Base-by-base conservation (phyloP, 441 rosid genomes). In the Adansonia grandidieri region DNA sequence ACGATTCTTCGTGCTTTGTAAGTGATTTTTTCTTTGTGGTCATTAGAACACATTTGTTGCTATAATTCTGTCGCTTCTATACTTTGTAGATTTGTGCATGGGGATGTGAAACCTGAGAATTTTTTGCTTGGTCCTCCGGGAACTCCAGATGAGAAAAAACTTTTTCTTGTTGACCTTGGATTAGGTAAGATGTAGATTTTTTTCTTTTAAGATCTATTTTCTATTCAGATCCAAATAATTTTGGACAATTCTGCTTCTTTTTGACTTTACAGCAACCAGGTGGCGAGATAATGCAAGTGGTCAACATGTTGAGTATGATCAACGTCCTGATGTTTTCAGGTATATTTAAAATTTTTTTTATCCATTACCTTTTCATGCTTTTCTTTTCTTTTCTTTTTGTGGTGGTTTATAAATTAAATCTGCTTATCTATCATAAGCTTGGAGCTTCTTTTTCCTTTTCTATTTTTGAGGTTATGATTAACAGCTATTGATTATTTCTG, bases 321-420 rank as follows among this genome's bases (percentile, higher is more conserved):
- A 96, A 80, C 91, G 98, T 24, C 99, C 97, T 2, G 99, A 96
- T 92, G 97, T 96, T 77, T 96, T 96, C 84, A 91, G 99, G 98
- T 91, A 77, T 57, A 78, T 63, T 50, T 80, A 42, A 68, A 67
- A 20, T 20, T 3, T 58, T 32, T 17, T 50, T 51, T 44, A 56
- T 24, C 13, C 58, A 53, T 45, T 7, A 13, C 42, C 19, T 44
- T 47, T 77, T 71, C 57, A 15, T 24, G 72, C 45, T 22, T 67
- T 6, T 77, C 37, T 77, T 51, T 54, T 64, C 54, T 32, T 32
- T 32, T 50, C 15, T 63, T 58, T n/a, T n/a, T 40, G 1, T 48
- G 47, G 13, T 62, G 17, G 47, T 61, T 42, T 62, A 75, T 47
- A 48, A 61, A 44, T 68, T 76, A 5, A 40, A 71, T 50, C n/a